Percentiles rank a stretch among this genome's conserved stretches.
phyloP scores from a whole-genome alignment of 2,329 filamentous ascomycete species.

The Dactylellina sp. region DNA sequence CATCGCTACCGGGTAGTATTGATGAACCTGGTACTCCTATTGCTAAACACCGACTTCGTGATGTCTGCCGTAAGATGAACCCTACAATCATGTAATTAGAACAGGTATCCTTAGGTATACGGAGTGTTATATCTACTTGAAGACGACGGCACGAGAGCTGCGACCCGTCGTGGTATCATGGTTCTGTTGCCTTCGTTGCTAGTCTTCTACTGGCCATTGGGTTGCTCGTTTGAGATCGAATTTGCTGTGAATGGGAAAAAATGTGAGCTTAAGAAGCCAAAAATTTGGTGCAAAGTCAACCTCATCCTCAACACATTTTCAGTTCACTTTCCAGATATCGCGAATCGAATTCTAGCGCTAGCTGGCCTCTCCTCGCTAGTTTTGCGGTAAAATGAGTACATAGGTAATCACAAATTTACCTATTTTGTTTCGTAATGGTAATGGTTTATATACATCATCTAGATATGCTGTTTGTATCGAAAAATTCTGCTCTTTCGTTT shows the following conservation, averaged over 20 bases:
- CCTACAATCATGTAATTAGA: slow-evolving; percentile 12
- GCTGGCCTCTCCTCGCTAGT: too few relatives aligned
- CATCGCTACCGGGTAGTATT: neutral
- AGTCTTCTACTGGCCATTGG: slow-evolving; percentile 24
- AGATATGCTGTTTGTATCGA: too few relatives aligned
- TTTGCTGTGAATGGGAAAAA: slow-evolving; percentile 19
- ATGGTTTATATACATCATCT: too few relatives aligned
- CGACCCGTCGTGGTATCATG: slow-evolving; percentile 53
- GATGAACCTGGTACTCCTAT: slow-evolving; percentile 7
- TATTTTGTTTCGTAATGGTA: too few relatives aligned
- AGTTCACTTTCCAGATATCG: too few relatives aligned
- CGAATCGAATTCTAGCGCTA: too few relatives aligned
- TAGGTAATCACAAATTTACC: too few relatives aligned
- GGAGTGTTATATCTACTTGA: slow-evolving; percentile 10
- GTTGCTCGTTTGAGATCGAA: slow-evolving; percentile 30
- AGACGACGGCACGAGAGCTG: slow-evolving; percentile 26
- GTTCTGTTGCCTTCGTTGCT: slow-evolving; percentile 30
- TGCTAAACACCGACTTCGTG: slow-evolving; percentile 16
- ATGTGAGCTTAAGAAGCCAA: slow-evolving; percentile 17
- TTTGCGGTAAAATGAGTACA: too few relatives aligned
- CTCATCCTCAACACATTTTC: slow-evolving; percentile 28
- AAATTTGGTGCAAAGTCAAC: slow-evolving; percentile 8
- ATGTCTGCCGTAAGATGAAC: slow-evolving; percentile 16
- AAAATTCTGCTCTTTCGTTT: too few relatives aligned
- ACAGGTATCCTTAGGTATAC: neutral